Percentiles rank a stretch among this genome's conserved stretches.
These are phyloP conservation scores for Auriscalpium microsporum DNA, from an alignment of 768 basidiomycete species.

Conservation along the genomic window DNA sequence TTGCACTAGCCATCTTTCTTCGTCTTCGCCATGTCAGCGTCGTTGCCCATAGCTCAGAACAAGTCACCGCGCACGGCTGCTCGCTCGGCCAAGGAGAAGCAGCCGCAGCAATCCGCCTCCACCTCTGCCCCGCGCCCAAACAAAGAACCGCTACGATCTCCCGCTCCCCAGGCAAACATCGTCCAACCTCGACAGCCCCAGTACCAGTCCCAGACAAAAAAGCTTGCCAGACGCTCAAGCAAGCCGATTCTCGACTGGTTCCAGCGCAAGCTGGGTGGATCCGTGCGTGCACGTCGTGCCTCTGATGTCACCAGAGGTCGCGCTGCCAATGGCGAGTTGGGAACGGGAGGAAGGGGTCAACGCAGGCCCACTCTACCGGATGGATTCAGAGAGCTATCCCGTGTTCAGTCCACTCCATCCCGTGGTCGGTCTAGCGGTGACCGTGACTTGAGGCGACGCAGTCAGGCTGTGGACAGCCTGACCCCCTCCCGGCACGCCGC, in stretches of 20 bases:
- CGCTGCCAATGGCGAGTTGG: conserved; percentile 8
- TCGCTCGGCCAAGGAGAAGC: conserved; percentile 1
- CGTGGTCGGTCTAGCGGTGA: conserved; percentile 16
- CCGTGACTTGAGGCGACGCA: conserved; percentile 13
- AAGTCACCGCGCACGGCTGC: neutral
- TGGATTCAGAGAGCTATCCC: conserved; percentile 8
- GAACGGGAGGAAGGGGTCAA: conserved; percentile 6
- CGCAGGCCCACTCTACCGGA: conserved; percentile 13
- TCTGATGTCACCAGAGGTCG: conserved; percentile 22
- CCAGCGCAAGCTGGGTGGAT: conserved; percentile 75
- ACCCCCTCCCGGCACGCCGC: conserved; percentile 25
- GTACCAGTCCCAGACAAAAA: conserved; percentile 42
- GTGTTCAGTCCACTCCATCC: conserved; percentile 15
- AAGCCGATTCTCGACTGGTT: conserved; percentile 89
- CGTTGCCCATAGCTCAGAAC: neutral
- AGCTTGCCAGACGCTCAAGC: conserved; percentile 58
- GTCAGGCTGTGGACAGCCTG: conserved; percentile 11
- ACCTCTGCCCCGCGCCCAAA: conserved; percentile 1
- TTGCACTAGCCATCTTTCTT: neutral
- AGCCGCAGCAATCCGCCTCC: neutral
- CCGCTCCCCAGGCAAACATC: conserved; percentile 2
- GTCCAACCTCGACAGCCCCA: conserved; percentile 19
- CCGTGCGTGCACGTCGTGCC: conserved; percentile 47
- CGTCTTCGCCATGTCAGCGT: neutral
- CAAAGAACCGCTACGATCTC: conserved; percentile 4